Base-by-base conservation (phyloP, 2,329 filamentous ascomycete genomes). In the Pseudohalonectria lignicola region DNA sequence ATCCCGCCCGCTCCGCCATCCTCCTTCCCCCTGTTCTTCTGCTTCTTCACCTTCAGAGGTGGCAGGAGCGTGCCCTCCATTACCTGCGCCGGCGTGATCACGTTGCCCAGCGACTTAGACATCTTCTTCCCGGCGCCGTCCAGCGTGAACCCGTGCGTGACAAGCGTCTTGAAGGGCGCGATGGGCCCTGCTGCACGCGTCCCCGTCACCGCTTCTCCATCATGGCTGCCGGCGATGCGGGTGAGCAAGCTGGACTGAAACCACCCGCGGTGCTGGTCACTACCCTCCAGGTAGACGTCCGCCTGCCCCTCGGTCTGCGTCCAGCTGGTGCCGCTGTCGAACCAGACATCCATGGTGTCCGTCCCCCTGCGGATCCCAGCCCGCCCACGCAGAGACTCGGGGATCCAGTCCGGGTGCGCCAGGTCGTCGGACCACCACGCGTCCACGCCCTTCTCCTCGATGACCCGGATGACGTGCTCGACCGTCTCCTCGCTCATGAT, bases 271-370 rank as follows among this genome's bases (percentile, higher is more conserved):
- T 98, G 92, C 56, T 98, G 92, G 56, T 98, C 92, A 4, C 82
- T 85, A 23, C 92, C 92, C 62, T 98, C 92, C 3, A 96, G 72
- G 54, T 94, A 96, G 18, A 96, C 73, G 55, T 98, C 87, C 1
- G 86, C 86, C 46, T 39, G 54, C 20, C 55, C 52, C 8, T 57
- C 49, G 20, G 63, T 66, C 53, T 75, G 69, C 4, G 69, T 82
- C 92, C 92, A 98, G 52, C 86, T 94, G 36, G 84, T 94, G 5
- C 92, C 92, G 47, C 92, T 96, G 57, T 98, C 92, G 49, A 98
- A 98, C 92, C 92, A 98, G 9, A 98, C 92, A 57, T 98, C 92
- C 92, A 98, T 98, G 0, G 92, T 98, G 52, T 98, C 92, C 31
- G 69, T 84, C 12, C 90, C 90, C 44, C 92, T 81, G 34, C 73